Base-by-base conservation (phyloP, 2,329 filamentous ascomycete genomes). In the Diaporthe ilicicola region DNA sequence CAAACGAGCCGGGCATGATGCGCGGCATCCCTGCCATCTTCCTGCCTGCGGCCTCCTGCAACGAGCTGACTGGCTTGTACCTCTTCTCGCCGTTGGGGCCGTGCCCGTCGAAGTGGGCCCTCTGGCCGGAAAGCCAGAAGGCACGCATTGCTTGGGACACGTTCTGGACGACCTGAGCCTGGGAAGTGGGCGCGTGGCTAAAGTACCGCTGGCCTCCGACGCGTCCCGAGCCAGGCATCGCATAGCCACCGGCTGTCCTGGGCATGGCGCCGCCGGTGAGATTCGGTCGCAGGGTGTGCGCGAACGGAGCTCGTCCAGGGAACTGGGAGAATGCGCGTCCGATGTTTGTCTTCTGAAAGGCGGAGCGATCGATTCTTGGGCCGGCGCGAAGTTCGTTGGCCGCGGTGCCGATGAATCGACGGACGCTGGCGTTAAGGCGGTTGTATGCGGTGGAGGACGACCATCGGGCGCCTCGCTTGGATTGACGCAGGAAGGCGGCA, bases 111-210 rank as follows among this genome's bases (percentile, higher is more conserved):
- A 95, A 98, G 70, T 93, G 92, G 12, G 93, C 91, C 80, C 95
- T 96, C 77, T 97, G 91, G 0, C 96, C 96, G 0, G 93, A 94
- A n/a, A 97, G 87, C 83, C 94, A 92, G 82, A 99, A 98, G 15
- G 94, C 95, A 67, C 96, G 91, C 77, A 98, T 91, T 6, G 94
- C 96, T 76, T 94, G 91, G 15, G 94, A 97, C n/a, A 98, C 95
- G 81, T 97, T 97, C 81, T 96, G 93, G 65, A 98, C 89, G 56
- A 98, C 94, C 80, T 98, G 94, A 1, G 95, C 94, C 48, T 94
- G 94, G 9, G 92, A 90, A 12, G 93, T 92, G 1, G 95, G 94
- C 0, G 91, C 89, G 82, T 98, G 95, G 1, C 94, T 97, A 83
- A 98, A 98, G 84, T 95, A 95, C 75, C 95, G 89, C 29, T 91